phyloP scores from a whole-genome alignment of 768 basidiomycete genomes.

The Astraeus odoratus region DNA sequence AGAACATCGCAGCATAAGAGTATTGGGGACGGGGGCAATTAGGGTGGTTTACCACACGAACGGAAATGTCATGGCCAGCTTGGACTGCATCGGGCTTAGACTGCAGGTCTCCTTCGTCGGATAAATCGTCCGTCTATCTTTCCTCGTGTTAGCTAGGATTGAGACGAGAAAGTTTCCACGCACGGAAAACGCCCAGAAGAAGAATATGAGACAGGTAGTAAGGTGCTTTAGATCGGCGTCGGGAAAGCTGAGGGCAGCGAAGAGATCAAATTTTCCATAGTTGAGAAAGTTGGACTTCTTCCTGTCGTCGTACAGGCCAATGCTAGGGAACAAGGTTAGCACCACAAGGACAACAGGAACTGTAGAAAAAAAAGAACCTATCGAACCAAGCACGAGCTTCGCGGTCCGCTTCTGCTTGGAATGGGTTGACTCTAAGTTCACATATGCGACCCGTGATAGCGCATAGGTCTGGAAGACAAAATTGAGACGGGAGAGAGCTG shows the following conservation, averaged over 20 bases:
- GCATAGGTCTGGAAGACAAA: slow-evolving; percentile 29
- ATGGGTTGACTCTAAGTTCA: slow-evolving; percentile 27
- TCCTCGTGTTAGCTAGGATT: slow-evolving; percentile 2
- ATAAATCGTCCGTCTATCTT: slow-evolving; percentile 29
- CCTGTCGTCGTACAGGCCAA: slow-evolving; percentile 28
- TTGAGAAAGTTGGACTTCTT: slow-evolving; percentile 30
- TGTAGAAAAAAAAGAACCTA: slow-evolving; percentile 3
- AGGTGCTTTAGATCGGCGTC: slow-evolving; percentile 31
- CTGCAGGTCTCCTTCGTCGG: slow-evolving; percentile 30
- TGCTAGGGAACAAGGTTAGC: slow-evolving; percentile 12
- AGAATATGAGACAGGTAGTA: slow-evolving; percentile 31
- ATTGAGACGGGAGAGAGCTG: slow-evolving; percentile 28
- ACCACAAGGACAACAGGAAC: neutral
- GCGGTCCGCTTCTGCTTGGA: slow-evolving; percentile 29
- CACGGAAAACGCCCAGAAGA: slow-evolving; percentile 34
- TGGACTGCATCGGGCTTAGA: slow-evolving; percentile 29
- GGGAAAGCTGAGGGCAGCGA: slow-evolving; percentile 33
- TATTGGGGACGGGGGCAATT: slow-evolving; percentile 24
- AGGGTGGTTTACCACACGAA: slow-evolving; percentile 21
- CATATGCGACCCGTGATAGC: slow-evolving; percentile 31
- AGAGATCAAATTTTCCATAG: slow-evolving; percentile 33
- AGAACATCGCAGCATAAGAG: slow-evolving; percentile 33
- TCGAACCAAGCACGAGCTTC: slow-evolving; percentile 30
- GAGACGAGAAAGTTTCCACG: neutral
- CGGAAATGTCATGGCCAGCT: slow-evolving; percentile 28